phyloP scores from a whole-genome alignment of 768 basidiomycete species.

The Trametes gibbosa region DNA sequence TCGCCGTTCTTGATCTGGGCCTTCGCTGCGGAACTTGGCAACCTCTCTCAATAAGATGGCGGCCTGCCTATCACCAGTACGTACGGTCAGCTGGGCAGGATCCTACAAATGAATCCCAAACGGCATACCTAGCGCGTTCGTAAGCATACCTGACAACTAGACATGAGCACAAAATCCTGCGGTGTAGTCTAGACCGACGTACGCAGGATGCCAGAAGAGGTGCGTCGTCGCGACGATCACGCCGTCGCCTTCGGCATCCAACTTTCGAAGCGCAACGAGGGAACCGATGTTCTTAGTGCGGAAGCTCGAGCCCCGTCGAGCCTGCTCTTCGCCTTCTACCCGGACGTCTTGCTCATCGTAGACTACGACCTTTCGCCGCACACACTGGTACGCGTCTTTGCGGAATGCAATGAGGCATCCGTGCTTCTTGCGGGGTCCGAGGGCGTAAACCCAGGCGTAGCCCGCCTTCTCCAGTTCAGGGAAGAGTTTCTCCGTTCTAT shows the following conservation, averaged over 20 bases:
- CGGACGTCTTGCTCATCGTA: slow-evolving; percentile 70
- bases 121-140: slow-evolving; percentile 67
- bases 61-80: slow-evolving; percentile 68
- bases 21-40: slow-evolving; percentile 48
- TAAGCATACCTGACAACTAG: slow-evolving; percentile 58
- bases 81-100: not conserved
- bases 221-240: slow-evolving; percentile 86
- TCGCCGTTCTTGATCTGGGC: slow-evolving; percentile 30
- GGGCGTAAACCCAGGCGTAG: slow-evolving; percentile 63
- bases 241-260: slow-evolving; percentile 44
- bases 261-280: slow-evolving; percentile 61
- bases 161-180: not conserved
- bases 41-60: slow-evolving; percentile 71
- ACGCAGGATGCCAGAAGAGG: slow-evolving; percentile 94
- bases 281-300: slow-evolving; percentile 79
- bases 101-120: not conserved
- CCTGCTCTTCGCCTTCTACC: slow-evolving; percentile 30
- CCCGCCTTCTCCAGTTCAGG: slow-evolving; percentile 63
- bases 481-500: slow-evolving; percentile 69
- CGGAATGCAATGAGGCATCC: slow-evolving; percentile 84
- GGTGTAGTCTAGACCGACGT: slow-evolving; percentile 25
- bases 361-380: slow-evolving; percentile 48
- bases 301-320: slow-evolving; percentile 57
- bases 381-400: slow-evolving; percentile 43
- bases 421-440: slow-evolving; percentile 76